Percentiles rank a stretch among this genome's conserved stretches.
phyloP scores from a whole-genome alignment of 306 rosid genomes.

The Prunus armeniaca region DNA sequence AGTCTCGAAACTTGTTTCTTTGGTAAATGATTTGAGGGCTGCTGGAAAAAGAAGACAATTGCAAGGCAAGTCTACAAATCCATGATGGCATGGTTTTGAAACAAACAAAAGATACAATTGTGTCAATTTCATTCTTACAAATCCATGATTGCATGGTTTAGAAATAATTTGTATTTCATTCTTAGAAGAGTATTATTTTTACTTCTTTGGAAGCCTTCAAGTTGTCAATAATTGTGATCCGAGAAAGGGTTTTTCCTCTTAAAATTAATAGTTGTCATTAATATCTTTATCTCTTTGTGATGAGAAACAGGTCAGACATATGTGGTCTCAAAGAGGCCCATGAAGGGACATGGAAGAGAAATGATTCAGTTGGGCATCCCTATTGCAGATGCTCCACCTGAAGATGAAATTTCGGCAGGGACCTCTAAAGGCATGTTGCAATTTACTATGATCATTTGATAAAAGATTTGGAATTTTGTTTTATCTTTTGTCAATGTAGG shows the following conservation, averaged over 20 bases:
- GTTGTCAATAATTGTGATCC: background rate
- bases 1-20: conserved; percentile 58
- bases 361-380: conserved; percentile 76
- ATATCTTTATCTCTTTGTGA: background rate
- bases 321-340: conserved; percentile 66
- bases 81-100: no score
- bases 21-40: conserved; percentile 68
- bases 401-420: conserved; percentile 56
- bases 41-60: conserved; percentile 71
- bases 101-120: background rate
- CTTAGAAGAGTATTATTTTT: background rate
- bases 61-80: conserved; percentile 52
- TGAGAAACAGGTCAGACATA: conserved; percentile 58
- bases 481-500: background rate
- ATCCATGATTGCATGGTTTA: no score
- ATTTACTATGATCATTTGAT: conserved; percentile 13
- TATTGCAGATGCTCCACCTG: conserved; percentile 57
- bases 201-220: background rate
- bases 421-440: conserved; percentile 57
- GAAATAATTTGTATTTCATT: background rate
- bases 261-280: background rate
- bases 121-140: background rate
- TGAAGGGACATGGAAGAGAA: conserved; percentile 84
- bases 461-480: conserved; percentile 6
- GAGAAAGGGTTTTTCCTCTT: background rate